A percentile compares a stretch with the other conserved stretches of the same genome.
These are phyloP conservation scores for Paradendryphiella salina DNA, from an alignment of 2,329 filamentous ascomycete species.

Conservation along the genomic window DNA sequence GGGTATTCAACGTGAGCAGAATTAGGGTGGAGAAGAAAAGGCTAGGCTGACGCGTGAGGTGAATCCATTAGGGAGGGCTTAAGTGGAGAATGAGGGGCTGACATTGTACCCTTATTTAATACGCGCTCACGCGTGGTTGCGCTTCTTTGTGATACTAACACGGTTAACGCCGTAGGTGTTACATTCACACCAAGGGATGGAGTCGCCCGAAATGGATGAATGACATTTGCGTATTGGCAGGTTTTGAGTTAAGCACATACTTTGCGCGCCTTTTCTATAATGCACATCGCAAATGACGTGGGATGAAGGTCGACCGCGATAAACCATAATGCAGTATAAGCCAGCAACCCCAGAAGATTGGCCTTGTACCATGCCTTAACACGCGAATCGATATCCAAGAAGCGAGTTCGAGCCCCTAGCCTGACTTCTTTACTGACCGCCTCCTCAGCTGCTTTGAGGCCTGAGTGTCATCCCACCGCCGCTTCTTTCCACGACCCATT, in stretches of 20 bases:
- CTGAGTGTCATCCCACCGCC: background rate
- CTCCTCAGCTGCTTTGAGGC: background rate
- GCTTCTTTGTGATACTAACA: background rate
- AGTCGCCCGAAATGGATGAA: background rate
- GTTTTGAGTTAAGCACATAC: too few relatives aligned
- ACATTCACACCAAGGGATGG: background rate
- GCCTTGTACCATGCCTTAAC: background rate
- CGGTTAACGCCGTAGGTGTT: slow-evolving; percentile 10
- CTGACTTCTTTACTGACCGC: background rate
- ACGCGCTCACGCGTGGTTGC: slow-evolving; percentile 1
- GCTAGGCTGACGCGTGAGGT: background rate
- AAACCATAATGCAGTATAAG: background rate
- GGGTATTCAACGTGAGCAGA: background rate
- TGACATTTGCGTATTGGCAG: too few relatives aligned
- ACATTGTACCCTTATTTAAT: background rate
- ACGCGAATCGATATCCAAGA: background rate
- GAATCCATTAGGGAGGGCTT: background rate
- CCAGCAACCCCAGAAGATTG: background rate
- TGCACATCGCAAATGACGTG: background rate
- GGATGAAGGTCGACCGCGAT: background rate
- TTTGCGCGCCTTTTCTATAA: background rate
- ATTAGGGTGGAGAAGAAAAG: background rate
- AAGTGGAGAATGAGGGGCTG: slow-evolving; percentile 7
- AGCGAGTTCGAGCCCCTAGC: background rate
- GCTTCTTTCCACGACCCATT: background rate